phyloP scores from a whole-genome alignment of 2,329 filamentous ascomycete genomes.

The Trichophyton mentagrophytes region DNA sequence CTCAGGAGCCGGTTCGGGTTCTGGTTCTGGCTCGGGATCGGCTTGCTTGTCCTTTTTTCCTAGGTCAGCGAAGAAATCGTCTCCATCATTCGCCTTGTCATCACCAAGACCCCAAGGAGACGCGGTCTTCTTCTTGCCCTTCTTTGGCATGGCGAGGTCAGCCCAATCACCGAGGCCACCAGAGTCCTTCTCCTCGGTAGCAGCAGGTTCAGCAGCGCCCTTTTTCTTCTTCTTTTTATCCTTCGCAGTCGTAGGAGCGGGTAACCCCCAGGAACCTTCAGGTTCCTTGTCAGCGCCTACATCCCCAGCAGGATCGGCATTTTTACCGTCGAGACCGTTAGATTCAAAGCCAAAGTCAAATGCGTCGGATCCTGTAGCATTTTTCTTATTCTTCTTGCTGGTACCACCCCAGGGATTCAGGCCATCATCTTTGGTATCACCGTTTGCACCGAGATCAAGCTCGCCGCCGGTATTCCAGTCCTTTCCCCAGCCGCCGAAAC shows the following conservation, averaged over 20 bases:
- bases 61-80: slow-evolving; percentile 26
- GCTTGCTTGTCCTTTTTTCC: slow-evolving; percentile 39
- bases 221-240: slow-evolving; percentile 2
- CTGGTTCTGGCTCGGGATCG: background rate
- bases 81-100: slow-evolving; percentile 15
- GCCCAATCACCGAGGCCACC: slow-evolving; percentile 21
- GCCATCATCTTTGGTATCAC: background rate
- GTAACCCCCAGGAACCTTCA: background rate
- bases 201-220: background rate
- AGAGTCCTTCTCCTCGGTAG: slow-evolving; percentile 32
- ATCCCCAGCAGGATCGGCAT: background rate
- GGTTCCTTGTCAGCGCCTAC: background rate
- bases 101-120: background rate
- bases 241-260: background rate
- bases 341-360: background rate
- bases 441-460: background rate
- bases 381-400: slow-evolving; percentile 22
- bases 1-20: slow-evolving; percentile 23
- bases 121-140: slow-evolving; percentile 31
- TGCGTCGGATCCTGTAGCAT: background rate
- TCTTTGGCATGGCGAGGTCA: slow-evolving; percentile 42
- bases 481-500: slow-evolving; percentile 48
- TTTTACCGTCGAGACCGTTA: background rate
- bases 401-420: slow-evolving; percentile 25
- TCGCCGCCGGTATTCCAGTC: slow-evolving; percentile 41